Conservation (phyloP, 2,329 filamentous ascomycete species). For the Aureobasidium uvarum region DNA sequence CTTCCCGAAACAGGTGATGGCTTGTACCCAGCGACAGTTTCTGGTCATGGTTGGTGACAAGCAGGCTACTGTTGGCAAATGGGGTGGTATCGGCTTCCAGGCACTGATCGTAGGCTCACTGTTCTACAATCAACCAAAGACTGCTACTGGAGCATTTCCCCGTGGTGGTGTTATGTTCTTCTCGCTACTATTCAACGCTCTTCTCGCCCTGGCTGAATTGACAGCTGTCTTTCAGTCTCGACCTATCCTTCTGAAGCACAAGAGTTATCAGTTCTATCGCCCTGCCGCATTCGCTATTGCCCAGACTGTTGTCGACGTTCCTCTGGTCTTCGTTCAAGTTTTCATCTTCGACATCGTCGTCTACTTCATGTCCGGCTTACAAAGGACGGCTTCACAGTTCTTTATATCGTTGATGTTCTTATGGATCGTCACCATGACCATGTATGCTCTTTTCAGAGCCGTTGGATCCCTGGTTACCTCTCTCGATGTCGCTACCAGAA, state of each 20-base stretch:
- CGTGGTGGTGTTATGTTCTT: constrained; percentile 81
- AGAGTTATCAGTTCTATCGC: constrained; percentile 77
- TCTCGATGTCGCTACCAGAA: constrained; percentile 38
- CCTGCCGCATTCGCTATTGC: constrained; percentile 81
- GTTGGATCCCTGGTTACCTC: constrained; percentile 27
- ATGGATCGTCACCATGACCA: constrained; percentile 52
- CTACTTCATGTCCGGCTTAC: constrained; percentile 74
- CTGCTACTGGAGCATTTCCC: constrained; percentile 69
- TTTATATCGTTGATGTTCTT: constrained; percentile 74
- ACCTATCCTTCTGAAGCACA: constrained; percentile 78
- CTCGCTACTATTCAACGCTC: constrained; percentile 79
- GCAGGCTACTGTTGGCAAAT: constrained; percentile 71
- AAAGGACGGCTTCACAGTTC: constrained; percentile 69
- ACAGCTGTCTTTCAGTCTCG: constrained; percentile 72
- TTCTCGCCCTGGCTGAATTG: constrained; percentile 78
- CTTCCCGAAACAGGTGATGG: constrained; percentile 79
- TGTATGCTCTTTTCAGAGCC: constrained; percentile 45
- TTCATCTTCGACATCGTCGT: constrained; percentile 71
- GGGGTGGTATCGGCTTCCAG: constrained; percentile 68
- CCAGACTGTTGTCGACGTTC: constrained; percentile 73
- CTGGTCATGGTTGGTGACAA: constrained; percentile 83
- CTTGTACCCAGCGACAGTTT: constrained; percentile 79
- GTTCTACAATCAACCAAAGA: constrained; percentile 67
- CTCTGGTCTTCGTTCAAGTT: constrained; percentile 63
- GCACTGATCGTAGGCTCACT: constrained; percentile 78